Evolutionary conservation across 1,284 basidiomycete genomes (phyloP), one percentile per base, ranked within the genome.

Genomic region (Vanrija pseudolonga): DNA sequence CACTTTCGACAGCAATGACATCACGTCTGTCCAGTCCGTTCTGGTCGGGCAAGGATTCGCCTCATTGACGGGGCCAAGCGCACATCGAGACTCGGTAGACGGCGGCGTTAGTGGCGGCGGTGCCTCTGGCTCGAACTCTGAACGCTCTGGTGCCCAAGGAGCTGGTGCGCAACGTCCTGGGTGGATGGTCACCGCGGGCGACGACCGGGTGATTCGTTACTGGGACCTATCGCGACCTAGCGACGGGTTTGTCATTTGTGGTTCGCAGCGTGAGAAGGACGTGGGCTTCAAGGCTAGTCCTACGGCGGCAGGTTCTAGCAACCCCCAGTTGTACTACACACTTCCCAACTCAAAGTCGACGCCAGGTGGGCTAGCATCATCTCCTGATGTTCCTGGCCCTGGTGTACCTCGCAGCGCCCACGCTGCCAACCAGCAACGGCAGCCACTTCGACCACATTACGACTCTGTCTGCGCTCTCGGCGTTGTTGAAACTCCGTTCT

Each of bases 401-500:
- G 32, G 32, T 12, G 32, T 32, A 4, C 32, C 32, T 32, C 32
- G 32, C 12, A 32, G 32, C 32, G 32, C 47, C 20, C 57, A 67
- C 22, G 53, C 58, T 1, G 57, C 54, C 14, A 53, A 57, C 38
- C 48, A 52, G 18, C 54, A 63, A 38, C 58, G 66, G n/a, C 73
- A 75, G 51, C 69, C 71, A 0, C 65, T 76, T 0, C 62, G 69
- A n/a, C 74, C 74, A 15, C 75, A 77, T 55, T 74, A 76, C 47
- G 71, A 75, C 51, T 67, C 69, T 3, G 67, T 76, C 11, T 69
- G 67, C 38, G 64, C 66, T 11, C 53, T 77, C 8, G 69, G 66
- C 9, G 61, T 67, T 12, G 65, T 77, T 6, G 72, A 75, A 57
- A 76, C 75, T 12, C 66, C 71, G 14, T 75, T 71, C 50, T 72